These are phyloP conservation scores for Karstenula rhodostoma DNA, from an alignment of 2,329 filamentous ascomycete species.

Conservation along the genomic window DNA sequence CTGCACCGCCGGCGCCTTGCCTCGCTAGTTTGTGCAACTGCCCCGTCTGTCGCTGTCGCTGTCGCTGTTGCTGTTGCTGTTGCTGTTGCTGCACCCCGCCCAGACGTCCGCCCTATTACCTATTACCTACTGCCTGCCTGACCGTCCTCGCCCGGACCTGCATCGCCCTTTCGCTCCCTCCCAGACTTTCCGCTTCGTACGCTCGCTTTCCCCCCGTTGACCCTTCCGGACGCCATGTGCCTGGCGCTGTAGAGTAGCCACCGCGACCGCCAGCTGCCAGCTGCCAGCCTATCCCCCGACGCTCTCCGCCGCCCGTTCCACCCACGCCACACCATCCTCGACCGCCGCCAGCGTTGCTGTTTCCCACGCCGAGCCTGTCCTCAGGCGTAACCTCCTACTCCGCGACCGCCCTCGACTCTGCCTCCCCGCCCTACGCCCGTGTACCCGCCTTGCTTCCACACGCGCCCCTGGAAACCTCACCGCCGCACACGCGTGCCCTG, in stretches of 20 bases:
- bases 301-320: slow-evolving; percentile 29
- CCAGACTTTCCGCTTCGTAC: slow-evolving; percentile 21
- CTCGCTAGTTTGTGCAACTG: slow-evolving; percentile 14
- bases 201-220: slow-evolving; percentile 21
- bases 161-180: slow-evolving; percentile 16
- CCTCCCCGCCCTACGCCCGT: background rate
- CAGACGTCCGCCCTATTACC: slow-evolving; percentile 16
- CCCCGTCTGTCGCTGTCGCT: too few species aligned
- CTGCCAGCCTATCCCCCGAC: slow-evolving; percentile 30
- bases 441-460: background rate
- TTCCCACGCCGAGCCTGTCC: slow-evolving; percentile 2
- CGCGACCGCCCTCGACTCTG: slow-evolving; percentile 2
- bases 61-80: too few species aligned
- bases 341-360: slow-evolving; percentile 21
- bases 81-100: slow-evolving; percentile 16
- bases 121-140: slow-evolving; percentile 16
- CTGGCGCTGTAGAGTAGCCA: slow-evolving; percentile 10
- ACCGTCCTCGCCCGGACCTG: slow-evolving; percentile 20
- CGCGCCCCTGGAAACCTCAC: background rate
- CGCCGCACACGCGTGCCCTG: background rate
- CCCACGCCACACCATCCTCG: slow-evolving; percentile 27
- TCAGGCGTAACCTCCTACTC: background rate
- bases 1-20: slow-evolving; percentile 11
- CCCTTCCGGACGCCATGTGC: slow-evolving; percentile 15
- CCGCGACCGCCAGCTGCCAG: slow-evolving; percentile 19